phyloP scores from a whole-genome alignment of 805 yeast genomes.

The Maudiozyma serrabonitensis region DNA sequence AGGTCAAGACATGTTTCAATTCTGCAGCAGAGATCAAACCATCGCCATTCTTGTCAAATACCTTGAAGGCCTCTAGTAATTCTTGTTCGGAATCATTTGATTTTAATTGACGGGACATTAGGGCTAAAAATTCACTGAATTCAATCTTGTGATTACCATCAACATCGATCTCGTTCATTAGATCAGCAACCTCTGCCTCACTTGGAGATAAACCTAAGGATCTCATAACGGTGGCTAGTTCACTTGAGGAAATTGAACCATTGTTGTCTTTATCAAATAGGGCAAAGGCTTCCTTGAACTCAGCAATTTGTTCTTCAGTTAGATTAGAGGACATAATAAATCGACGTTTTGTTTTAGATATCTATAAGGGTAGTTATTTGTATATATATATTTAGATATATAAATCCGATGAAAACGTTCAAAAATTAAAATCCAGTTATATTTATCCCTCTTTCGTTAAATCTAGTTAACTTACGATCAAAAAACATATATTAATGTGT shows the following conservation, averaged over 20 bases:
- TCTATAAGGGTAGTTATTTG: too few species aligned
- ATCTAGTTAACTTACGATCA: too few species aligned
- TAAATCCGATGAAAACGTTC: too few species aligned
- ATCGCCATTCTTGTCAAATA: slow-evolving; percentile 92
- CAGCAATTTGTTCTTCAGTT: slow-evolving; percentile 92
- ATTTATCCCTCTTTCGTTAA: too few species aligned
- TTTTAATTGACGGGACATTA: slow-evolving; percentile 89
- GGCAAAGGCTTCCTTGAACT: slow-evolving; percentile 95
- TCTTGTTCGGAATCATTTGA: slow-evolving; percentile 97
- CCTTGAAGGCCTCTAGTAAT: slow-evolving; percentile 94
- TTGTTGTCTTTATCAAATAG: slow-evolving; percentile 94
- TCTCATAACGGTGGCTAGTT: slow-evolving; percentile 97
- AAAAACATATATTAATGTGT: not conserved
- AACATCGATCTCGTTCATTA: slow-evolving; percentile 94
- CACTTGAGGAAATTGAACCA: slow-evolving; percentile 92
- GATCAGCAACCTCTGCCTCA: slow-evolving; percentile 89
- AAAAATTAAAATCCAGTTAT: too few species aligned
- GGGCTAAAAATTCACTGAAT: slow-evolving; percentile 71
- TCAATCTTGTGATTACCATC: slow-evolving; percentile 89
- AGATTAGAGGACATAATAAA: slow-evolving; percentile 40
- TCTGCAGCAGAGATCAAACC: slow-evolving; percentile 96
- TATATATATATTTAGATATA: too few species aligned
- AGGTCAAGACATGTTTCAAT: slow-evolving; percentile 90
- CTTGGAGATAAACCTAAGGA: slow-evolving; percentile 97
- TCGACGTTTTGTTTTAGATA: too few species aligned